phyloP scores from a whole-genome alignment of 2,329 filamentous ascomycete genomes.

The Fusarium cicatricum region DNA sequence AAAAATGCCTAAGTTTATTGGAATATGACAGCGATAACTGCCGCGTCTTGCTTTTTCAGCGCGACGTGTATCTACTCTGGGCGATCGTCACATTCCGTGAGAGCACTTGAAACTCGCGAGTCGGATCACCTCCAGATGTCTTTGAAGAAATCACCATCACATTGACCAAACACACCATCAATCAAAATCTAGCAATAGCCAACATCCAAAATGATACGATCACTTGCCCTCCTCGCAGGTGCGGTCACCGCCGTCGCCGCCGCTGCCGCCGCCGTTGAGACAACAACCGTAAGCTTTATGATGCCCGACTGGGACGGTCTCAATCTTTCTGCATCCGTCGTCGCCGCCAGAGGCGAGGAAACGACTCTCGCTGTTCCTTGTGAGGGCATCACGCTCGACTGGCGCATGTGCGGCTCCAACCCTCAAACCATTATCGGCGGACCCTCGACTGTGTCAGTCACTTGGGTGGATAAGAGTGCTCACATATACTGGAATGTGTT shows the following conservation, averaged over 20 bases:
- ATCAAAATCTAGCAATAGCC: too few species aligned
- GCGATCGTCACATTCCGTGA: too few species aligned
- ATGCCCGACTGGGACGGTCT: conserved; percentile 4
- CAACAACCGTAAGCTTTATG: conserved; percentile 1
- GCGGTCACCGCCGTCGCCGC: background rate
- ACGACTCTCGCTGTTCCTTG: conserved; percentile 4
- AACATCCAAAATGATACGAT: background rate
- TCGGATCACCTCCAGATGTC: too few species aligned
- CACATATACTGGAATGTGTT: background rate
- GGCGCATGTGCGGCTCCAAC: background rate
- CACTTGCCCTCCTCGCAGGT: background rate
- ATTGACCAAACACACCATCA: too few species aligned
- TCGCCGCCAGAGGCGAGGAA: background rate
- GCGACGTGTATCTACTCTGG: too few species aligned
- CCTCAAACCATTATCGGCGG: conserved; percentile 2
- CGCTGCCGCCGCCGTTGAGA: background rate
- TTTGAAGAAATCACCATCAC: too few species aligned
- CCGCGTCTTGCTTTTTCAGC: too few species aligned
- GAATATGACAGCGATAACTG: too few species aligned
- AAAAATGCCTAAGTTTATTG: too few species aligned
- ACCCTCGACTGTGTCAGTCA: conserved; percentile 1
- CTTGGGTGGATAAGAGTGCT: background rate
- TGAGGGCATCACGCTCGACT: background rate
- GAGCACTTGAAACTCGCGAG: too few species aligned
- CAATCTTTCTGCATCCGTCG: background rate